Conservation (phyloP, 805 yeast genomes). For the Nakazawaea laoshanensis region DNA sequence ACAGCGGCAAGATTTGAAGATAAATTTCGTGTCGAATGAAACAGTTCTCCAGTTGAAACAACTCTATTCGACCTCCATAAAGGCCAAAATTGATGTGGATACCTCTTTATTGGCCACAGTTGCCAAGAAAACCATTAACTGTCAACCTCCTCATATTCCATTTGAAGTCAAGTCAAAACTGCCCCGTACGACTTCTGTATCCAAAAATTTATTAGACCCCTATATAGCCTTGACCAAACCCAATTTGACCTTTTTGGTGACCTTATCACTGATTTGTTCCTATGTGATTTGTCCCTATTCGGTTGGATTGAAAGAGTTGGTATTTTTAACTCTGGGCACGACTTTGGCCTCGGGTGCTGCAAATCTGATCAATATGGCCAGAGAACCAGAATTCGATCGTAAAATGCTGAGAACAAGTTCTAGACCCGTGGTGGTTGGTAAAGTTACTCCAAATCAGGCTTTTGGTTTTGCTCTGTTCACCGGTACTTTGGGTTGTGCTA, state of each 20-base stretch:
- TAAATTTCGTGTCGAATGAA: conserved; percentile 7
- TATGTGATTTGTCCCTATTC: conserved; percentile 87
- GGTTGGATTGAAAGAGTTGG: conserved; percentile 61
- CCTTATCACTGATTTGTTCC: conserved; percentile 85
- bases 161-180: conserved; percentile 44
- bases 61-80: conserved; percentile 6
- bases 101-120: conserved; percentile 24
- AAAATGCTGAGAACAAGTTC: conserved; percentile 82
- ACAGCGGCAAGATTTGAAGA: too few species aligned
- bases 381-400: conserved; percentile 86
- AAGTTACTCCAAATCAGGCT: conserved; percentile 69
- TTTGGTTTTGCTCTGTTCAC: conserved; percentile 67
- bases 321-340: conserved; percentile 77
- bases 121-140: conserved; percentile 34
- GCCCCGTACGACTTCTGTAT: conserved; percentile 9
- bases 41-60: conserved; percentile 3
- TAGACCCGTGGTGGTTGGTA: conserved; percentile 86
- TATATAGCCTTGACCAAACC: conserved; percentile 88
- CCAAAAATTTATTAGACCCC: conserved; percentile 38
- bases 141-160: conserved; percentile 41
- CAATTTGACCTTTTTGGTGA: conserved; percentile 76
- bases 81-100: conserved; percentile 1
- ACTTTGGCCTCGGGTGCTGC: conserved; percentile 88
- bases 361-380: conserved; percentile 93
- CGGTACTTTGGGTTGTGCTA: conserved; percentile 63